These are phyloP conservation scores for Colletotrichum truncatum DNA, from an alignment of 2,329 filamentous ascomycete species.

Conservation along the genomic window DNA sequence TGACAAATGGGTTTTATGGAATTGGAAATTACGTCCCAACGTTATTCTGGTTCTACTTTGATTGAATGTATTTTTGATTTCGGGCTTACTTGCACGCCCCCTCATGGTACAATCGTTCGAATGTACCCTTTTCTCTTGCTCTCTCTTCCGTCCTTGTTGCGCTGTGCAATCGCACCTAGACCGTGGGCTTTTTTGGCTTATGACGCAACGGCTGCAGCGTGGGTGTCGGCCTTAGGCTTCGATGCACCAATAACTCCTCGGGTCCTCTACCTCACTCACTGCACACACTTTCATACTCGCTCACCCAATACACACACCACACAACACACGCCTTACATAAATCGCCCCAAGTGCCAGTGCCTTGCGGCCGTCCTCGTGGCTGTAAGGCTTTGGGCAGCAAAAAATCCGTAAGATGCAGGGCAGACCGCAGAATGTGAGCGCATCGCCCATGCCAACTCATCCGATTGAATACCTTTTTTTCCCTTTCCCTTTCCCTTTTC, in stretches of 20 bases:
- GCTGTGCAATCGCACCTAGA: background rate
- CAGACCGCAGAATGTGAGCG: background rate
- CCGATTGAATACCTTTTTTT: background rate
- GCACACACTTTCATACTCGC: background rate
- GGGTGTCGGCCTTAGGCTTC: slow-evolving; percentile 5
- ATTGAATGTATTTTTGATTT: background rate
- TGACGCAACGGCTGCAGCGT: background rate
- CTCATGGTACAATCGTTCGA: background rate
- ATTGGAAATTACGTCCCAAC: background rate
- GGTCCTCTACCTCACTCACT: background rate
- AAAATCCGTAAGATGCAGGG: background rate
- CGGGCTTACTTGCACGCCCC: background rate
- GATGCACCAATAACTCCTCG: background rate
- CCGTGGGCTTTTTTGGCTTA: background rate
- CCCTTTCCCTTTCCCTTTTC: too few species aligned
- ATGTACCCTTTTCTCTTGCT: background rate
- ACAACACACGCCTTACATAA: background rate
- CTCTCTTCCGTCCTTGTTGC: background rate
- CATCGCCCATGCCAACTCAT: background rate
- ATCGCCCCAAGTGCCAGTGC: background rate
- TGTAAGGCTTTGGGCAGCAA: slow-evolving; percentile 5
- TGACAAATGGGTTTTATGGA: background rate
- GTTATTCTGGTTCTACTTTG: background rate
- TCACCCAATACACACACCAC: background rate
- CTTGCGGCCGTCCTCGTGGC: background rate